A percentile compares a stretch with the other conserved stretches of the same genome.
phyloP scores from a whole-genome alignment of 208 protist genomes.

The Wallacemonas sp. region DNA sequence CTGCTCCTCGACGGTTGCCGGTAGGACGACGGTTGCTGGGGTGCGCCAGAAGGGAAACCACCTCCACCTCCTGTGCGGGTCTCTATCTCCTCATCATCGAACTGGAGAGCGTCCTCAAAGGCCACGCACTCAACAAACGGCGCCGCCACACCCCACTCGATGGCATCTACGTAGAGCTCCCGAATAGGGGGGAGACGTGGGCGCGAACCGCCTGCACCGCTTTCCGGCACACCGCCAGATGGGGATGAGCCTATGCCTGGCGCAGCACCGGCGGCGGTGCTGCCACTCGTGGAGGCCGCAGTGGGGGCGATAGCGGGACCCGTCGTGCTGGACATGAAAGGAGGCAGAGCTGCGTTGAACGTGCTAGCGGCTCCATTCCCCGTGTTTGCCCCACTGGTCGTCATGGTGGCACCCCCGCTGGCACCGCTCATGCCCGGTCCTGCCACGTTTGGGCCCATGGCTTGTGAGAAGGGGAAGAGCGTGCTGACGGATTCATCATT shows the following conservation, averaged over 20 bases:
- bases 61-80: not conserved
- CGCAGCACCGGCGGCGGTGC: too few relatives aligned
- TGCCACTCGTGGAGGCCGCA: too few relatives aligned
- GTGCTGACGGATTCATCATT: too few relatives aligned
- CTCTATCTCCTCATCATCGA: slow-evolving; percentile 4
- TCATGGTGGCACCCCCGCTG: not conserved
- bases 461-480: too few relatives aligned
- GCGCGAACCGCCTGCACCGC: too few relatives aligned
- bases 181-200: slow-evolving; percentile 40
- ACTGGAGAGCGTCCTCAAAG: slow-evolving; percentile 55
- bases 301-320: not conserved
- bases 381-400: not conserved
- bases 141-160: slow-evolving; percentile 73
- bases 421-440: too few relatives aligned
- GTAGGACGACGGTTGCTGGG: not conserved
- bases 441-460: too few relatives aligned
- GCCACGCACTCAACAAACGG: slow-evolving; percentile 72
- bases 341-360: not conserved
- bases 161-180: slow-evolving; percentile 44
- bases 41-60: not conserved
- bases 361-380: not conserved
- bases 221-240: not conserved
- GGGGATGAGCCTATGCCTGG: too few relatives aligned
- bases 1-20: not conserved
- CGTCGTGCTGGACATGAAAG: not conserved